These are phyloP conservation scores for Hemileccinum rubropunctum DNA, from an alignment of 768 basidiomycete species.

Conservation along the genomic window DNA sequence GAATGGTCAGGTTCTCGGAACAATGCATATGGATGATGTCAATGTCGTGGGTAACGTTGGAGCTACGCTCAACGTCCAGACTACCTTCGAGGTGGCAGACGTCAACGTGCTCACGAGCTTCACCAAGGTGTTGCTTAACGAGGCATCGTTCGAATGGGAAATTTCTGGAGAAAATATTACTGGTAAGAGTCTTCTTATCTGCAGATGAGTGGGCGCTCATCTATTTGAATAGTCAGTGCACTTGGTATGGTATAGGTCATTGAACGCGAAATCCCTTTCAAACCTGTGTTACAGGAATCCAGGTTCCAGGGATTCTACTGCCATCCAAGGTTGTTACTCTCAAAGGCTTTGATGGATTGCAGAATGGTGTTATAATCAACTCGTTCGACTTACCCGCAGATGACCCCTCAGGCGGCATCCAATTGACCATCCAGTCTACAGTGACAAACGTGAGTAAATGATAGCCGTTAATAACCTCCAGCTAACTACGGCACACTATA, in stretches of 20 bases:
- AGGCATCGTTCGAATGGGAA: slow-evolving; percentile 67
- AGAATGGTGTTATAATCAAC: slow-evolving; percentile 58
- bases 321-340: slow-evolving; percentile 57
- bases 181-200: slow-evolving; percentile 33
- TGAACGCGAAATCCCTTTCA: background rate
- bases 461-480: background rate
- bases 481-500: slow-evolving; percentile 23
- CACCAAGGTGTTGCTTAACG: slow-evolving; percentile 61
- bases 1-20: slow-evolving; percentile 55
- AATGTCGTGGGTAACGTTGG: slow-evolving; percentile 61
- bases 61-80: slow-evolving; percentile 51
- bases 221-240: slow-evolving; percentile 44
- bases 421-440: slow-evolving; percentile 59
- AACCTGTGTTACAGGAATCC: slow-evolving; percentile 42
- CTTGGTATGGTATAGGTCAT: slow-evolving; percentile 40
- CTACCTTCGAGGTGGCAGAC: slow-evolving; percentile 57
- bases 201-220: slow-evolving; percentile 2
- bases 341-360: slow-evolving; percentile 68
- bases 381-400: slow-evolving; percentile 69
- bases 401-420: slow-evolving; percentile 70
- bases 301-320: slow-evolving; percentile 53
- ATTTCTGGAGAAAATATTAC: slow-evolving; percentile 64
- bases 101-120: slow-evolving; percentile 58
- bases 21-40: slow-evolving; percentile 58
- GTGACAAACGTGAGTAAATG: slow-evolving; percentile 51